A percentile compares a stretch with the other conserved stretches of the same genome.
Conservation (phyloP, 2,329 filamentous ascomycete species). For the Arthrocladium fulminans region DNA sequence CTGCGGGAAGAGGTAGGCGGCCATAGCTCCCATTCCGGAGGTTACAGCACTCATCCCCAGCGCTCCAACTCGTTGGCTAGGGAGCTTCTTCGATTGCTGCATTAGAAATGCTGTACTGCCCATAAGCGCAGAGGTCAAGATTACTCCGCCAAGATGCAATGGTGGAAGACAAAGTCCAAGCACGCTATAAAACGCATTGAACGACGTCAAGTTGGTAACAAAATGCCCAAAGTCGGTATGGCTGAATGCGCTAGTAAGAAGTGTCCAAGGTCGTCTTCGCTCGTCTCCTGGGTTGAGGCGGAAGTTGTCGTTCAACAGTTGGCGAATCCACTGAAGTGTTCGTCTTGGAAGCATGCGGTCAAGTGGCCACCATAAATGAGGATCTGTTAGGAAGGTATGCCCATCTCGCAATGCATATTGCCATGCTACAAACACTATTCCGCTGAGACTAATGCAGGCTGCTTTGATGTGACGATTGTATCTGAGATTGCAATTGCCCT, state of each 20-base stretch:
- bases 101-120: constrained; percentile 5
- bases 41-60: constrained; percentile 12
- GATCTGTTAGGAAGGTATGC: not conserved
- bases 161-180: constrained; percentile 6
- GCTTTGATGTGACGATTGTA: not conserved
- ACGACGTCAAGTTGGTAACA: constrained; percentile 6
- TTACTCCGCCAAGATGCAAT: not conserved
- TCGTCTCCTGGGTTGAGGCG: not conserved
- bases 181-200: constrained; percentile 9
- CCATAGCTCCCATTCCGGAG: constrained; percentile 11
- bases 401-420: not conserved
- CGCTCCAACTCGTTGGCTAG: not conserved
- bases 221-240: constrained; percentile 11
- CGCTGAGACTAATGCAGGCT: not conserved
- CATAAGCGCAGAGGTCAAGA: constrained; percentile 10
- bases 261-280: constrained; percentile 7
- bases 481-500: not conserved
- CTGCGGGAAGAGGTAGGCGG: constrained; percentile 4
- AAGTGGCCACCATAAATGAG: not conserved
- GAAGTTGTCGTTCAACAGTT: not conserved
- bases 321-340: not conserved
- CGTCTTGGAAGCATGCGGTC: not conserved
- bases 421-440: not conserved
- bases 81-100: not conserved
- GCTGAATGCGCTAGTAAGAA: constrained; percentile 13